These are phyloP conservation scores for Colletotrichum navitas DNA, from an alignment of 2,329 filamentous ascomycete genomes.

Conservation along the genomic window DNA sequence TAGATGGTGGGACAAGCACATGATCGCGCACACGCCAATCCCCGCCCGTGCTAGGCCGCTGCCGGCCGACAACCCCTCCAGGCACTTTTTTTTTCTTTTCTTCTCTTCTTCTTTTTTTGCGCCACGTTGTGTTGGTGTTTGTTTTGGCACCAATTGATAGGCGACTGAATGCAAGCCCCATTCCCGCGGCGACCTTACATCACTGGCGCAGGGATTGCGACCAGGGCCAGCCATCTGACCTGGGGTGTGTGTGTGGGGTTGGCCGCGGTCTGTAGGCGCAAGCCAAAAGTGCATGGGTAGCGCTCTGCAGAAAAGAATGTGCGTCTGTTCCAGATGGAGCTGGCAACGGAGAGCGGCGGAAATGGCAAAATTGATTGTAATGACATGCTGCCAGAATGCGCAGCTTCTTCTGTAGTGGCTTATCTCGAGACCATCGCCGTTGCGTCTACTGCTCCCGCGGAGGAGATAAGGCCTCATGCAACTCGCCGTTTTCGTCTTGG, in stretches of 20 bases:
- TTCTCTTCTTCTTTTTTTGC: constrained; percentile 20
- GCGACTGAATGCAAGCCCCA: constrained; percentile 39
- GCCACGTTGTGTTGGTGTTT: constrained; percentile 18
- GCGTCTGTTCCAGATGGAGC: neutral
- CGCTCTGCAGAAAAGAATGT: constrained; percentile 20
- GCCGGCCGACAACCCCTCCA: constrained; percentile 40
- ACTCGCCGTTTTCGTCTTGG: constrained; percentile 35
- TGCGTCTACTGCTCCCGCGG: constrained; percentile 2
- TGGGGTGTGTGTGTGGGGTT: constrained; percentile 41
- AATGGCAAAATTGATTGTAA: constrained; percentile 21
- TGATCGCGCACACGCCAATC: constrained; percentile 20
- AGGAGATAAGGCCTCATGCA: neutral
- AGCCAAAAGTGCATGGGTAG: constrained; percentile 34
- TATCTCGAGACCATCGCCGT: neutral
- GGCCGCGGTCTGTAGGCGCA: constrained; percentile 31
- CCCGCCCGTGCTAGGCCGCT: constrained; percentile 32
- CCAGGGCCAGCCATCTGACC: constrained; percentile 29
- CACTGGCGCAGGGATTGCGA: constrained; percentile 40
- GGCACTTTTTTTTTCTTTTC: constrained; percentile 29
- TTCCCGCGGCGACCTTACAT: constrained; percentile 42
- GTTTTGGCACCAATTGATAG: constrained; percentile 41
- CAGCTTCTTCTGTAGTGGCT: neutral
- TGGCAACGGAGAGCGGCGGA: constrained; percentile 13
- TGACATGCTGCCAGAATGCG: neutral
- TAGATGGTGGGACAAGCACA: constrained; percentile 34